Percentiles rank a stretch among this genome's conserved stretches.
phyloP scores from a whole-genome alignment of 495 filamentous ascomycete species.

The Sordaria brevicollis region DNA sequence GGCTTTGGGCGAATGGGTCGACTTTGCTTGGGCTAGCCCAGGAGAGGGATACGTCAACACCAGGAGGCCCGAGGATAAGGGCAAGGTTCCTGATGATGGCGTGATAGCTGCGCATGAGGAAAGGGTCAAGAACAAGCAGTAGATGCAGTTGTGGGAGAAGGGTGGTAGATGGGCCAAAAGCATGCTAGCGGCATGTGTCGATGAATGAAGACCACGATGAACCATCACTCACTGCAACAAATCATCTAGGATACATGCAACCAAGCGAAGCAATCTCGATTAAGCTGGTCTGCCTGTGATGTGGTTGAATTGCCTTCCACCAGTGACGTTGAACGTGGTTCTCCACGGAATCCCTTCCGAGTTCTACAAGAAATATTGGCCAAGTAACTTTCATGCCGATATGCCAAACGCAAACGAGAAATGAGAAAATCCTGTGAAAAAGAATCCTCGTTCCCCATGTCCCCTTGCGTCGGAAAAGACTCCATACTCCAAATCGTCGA shows the following conservation, averaged over 20 bases:
- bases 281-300: neutral
- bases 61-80: constrained; percentile 12
- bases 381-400: neutral
- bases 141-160: too few species aligned
- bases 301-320: neutral
- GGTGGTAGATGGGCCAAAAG: too few species aligned
- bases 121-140: neutral
- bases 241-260: too few species aligned
- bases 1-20: constrained; percentile 57
- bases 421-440: neutral
- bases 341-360: neutral
- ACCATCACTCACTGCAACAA: too few species aligned
- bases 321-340: neutral
- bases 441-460: too few species aligned
- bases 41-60: constrained; percentile 49
- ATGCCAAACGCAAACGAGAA: neutral
- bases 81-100: constrained; percentile 18
- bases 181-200: too few species aligned
- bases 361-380: neutral
- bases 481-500: neutral
- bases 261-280: neutral
- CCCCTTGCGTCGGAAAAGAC: neutral
- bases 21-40: constrained; percentile 65
- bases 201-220: too few species aligned
- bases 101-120: constrained; percentile 13